phyloP scores from a whole-genome alignment of 345 rosid species.

The Aegle marmelos region DNA sequence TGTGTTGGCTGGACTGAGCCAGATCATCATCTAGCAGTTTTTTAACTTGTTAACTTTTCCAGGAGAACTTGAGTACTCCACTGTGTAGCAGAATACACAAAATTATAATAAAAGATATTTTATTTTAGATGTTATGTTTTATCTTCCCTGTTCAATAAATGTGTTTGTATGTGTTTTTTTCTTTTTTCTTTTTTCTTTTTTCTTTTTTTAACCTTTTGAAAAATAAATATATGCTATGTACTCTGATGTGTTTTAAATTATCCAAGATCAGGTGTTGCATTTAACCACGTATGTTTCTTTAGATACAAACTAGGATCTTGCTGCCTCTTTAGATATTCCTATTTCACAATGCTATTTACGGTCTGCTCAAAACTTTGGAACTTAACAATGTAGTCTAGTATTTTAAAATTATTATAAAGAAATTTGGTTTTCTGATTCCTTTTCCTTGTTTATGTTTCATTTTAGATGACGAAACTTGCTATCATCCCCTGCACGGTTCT shows the following conservation, averaged over 20 bases:
- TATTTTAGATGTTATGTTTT: not conserved
- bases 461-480: slow-evolving; percentile 98
- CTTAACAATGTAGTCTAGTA: not conserved
- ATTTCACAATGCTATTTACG: not conserved
- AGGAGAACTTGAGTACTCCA: not conserved
- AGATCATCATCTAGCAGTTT: not conserved
- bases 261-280: not conserved
- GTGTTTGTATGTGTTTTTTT: not conserved
- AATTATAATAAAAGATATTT: not conserved
- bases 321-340: not conserved
- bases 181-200: too few relatives aligned
- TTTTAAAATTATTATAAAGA: not conserved
- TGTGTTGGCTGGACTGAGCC: not conserved
- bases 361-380: not conserved
- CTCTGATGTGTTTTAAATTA: not conserved
- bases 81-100: not conserved
- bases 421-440: slow-evolving; percentile 16
- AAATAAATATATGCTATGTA: not conserved
- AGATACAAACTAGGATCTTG: not conserved
- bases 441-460: slow-evolving; percentile 13
- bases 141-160: not conserved
- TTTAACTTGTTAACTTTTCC: not conserved
- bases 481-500: slow-evolving; percentile 98
- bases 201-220: too few relatives aligned
- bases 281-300: not conserved